Evolutionary conservation across 164 flowering plant genomes (phyloP), one percentile per base, ranked within the genome.

Genomic region (Chimonanthus praecox): DNA sequence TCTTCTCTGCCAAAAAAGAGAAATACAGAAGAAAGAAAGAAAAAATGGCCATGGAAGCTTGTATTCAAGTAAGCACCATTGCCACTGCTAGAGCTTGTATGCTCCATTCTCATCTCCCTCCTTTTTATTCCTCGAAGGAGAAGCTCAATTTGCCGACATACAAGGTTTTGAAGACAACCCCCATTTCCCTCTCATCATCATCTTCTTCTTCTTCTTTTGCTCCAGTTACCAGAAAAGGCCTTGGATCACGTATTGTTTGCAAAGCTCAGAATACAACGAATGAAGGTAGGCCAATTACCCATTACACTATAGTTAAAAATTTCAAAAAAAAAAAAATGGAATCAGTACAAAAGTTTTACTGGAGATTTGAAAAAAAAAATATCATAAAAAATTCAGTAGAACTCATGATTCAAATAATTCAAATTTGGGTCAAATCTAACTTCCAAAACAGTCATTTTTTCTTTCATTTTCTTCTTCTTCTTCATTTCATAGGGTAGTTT

Each of bases 181-280:
- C 46, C 7, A 44, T 75, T 18, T 47, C 16, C 58, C 44, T 68
- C 18, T 48, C 72, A n/a, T 47, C 75, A 51, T 66, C 66, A n/a
- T 73, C 74, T 61, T 33, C 81, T n/a, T 71, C 80, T 47, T 58
- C 80, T 45, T 67, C 75, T 16, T 49, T 33, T 69, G 64, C 70
- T 58, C 73, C 48, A 47, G 21, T 15, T 4, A 33, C 33, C 62
- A 0, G 61, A 61, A 74, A 67, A 58, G 4, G 46, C 77, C 80
- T 74, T 45, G 72, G 79, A 43, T 69, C 80, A 44, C 69, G 68
- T 64, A 13, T 85, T 49, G 80, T 87, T 10, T 89, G 91, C 87
- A 81, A 88, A 71, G 90, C 91, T 65, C 78, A 79, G 16, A 85
- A 83, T 69, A 82, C 87, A 48, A 72, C 82, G 10, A 72, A 85